Evolutionary conservation across 768 basidiomycete genomes (phyloP).

Genomic region (Tephrocybe sp.): DNA sequence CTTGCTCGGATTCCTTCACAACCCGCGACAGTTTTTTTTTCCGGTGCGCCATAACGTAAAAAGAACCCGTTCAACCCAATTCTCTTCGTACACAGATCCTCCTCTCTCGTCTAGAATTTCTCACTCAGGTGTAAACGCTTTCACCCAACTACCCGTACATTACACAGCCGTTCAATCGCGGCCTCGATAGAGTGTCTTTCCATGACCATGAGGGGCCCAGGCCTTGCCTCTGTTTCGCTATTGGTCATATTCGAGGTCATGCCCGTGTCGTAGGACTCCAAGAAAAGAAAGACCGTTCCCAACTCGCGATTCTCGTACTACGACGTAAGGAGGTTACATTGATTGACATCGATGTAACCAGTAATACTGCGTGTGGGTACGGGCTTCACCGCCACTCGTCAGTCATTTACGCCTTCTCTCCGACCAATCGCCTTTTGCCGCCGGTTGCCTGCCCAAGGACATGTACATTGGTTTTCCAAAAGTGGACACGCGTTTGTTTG

Average conservation of each 20-base stretch:
- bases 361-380: no score
- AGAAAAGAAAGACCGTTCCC: no score
- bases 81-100: conserved; percentile 13
- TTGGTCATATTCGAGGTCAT: conserved; percentile 8
- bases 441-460: background rate
- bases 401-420: no score
- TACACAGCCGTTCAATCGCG: background rate
- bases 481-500: background rate
- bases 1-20: conserved; percentile 8
- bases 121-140: background rate
- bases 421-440: conserved; percentile 3
- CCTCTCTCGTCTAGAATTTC: background rate
- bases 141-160: background rate
- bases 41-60: conserved; percentile 6
- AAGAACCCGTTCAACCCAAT: background rate
- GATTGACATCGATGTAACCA: no score
- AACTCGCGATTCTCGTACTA: no score
- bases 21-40: conserved; percentile 5
- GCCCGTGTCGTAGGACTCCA: no score
- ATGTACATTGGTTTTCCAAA: background rate
- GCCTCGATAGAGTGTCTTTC: background rate
- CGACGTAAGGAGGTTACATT: no score
- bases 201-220: background rate
- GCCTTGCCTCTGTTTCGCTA: conserved; percentile 11
- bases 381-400: background rate